Evolutionary conservation across 192 early-diverging fungal species (phyloP), one percentile per base, ranked within the genome.

Genomic region (Backusella luteola): DNA sequence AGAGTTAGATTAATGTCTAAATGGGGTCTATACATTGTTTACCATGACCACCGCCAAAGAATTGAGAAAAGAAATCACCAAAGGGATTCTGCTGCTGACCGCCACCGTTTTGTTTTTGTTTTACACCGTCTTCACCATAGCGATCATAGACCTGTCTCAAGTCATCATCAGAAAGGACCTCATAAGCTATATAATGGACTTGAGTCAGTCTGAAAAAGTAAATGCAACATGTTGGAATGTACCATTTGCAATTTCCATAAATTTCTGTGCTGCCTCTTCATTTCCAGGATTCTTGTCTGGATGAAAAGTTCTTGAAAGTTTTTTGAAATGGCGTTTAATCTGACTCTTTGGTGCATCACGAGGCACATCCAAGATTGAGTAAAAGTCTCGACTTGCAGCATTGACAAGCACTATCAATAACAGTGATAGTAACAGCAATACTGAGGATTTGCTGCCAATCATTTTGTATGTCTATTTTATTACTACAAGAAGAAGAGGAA

Each of bases 51-150:
- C 89, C 91, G 69, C 90, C 90, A 87, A 93, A 91, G 84, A 91
- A 96, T 86, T 97, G 94, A 12, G 91, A 89, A 83, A 99, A 99
- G 49, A 99, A 96, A 82, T 98, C 98, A 81, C 67, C 67, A 36
- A 98, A 98, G 19, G 98, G 98, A 80, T 98, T 93, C 75, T 97
- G 94, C 87, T 94, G 94, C 32, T 59, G 74, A 26, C 26, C 34
- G 0, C 89, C 86, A 23, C 85, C 78, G 6, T 84, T 85, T 41
- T 87, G 87, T 4, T 86, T 82, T 72, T 88, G 84, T 80, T 97
- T 93, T 59, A 99, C 87, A 12, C 97, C 98, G 73, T 99, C 98
- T 81, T 98, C 97, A 49, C 98, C 98, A 75, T 96, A 96, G 39
- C 92, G 90, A 84, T 99, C 97, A 83, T 99, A 98, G 46, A 96